A percentile compares a stretch with the other conserved stretches of the same genome.
Evolutionary conservation across 2,329 filamentous ascomycete species (phyloP).

Genomic region (Beauveria bassiana): DNA sequence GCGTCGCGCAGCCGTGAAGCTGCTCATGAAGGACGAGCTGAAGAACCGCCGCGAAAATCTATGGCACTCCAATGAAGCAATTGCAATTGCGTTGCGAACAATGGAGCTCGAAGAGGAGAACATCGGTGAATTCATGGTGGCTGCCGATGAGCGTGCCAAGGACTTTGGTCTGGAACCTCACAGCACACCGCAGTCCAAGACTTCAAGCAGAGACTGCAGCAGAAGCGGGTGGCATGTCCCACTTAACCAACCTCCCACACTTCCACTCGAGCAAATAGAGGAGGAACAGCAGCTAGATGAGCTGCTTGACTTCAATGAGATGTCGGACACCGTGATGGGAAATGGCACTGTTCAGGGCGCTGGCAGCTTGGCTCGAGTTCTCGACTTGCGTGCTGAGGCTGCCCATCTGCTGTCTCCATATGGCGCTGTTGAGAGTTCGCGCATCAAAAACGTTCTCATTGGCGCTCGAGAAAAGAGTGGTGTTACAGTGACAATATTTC

Average conservation of each 20-base stretch:
- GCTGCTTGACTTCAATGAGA: not conserved
- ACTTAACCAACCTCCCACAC: not conserved
- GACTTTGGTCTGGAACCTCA: not conserved
- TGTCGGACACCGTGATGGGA: not conserved
- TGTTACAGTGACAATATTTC: constrained; percentile 23
- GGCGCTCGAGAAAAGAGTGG: constrained; percentile 19
- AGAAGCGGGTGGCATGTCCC: constrained; percentile 1
- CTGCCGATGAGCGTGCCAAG: not conserved
- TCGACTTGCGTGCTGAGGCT: constrained; percentile 8
- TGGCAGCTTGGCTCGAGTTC: not conserved
- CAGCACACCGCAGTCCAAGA: not conserved
- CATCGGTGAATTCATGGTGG: not conserved
- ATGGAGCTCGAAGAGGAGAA: constrained; percentile 29
- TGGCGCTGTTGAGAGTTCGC: constrained; percentile 18
- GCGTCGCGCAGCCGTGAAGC: constrained; percentile 28
- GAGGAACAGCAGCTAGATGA: not conserved
- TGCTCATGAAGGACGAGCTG: constrained; percentile 26
- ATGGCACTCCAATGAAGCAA: constrained; percentile 27
- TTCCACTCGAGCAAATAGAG: not conserved
- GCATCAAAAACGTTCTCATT: constrained; percentile 25
- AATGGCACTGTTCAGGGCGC: not conserved
- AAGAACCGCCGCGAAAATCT: constrained; percentile 30
- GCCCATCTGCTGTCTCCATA: constrained; percentile 20
- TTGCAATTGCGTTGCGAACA: constrained; percentile 25
- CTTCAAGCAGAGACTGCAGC: not conserved